A percentile compares a stretch with the other conserved stretches of the same genome.
Conservation (phyloP, 805 yeast species). For the Yamadazyma sp. region DNA sequence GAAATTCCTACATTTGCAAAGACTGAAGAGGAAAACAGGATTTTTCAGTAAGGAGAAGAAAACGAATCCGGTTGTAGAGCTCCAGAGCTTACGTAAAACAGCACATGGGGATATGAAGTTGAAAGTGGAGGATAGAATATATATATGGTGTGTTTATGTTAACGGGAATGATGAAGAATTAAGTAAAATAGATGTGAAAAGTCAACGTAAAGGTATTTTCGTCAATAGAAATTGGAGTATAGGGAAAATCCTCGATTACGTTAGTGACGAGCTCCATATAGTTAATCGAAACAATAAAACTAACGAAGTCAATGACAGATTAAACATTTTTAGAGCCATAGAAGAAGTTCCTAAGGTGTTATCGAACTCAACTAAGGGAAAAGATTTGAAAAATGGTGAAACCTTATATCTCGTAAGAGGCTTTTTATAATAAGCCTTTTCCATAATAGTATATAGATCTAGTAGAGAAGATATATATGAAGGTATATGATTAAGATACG, state of each 20-base stretch:
- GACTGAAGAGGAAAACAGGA: conserved; percentile 7
- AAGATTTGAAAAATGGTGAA: conserved; percentile 46
- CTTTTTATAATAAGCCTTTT: too few relatives aligned
- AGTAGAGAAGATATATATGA: too few relatives aligned
- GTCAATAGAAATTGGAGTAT: conserved; percentile 58
- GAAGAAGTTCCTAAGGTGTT: conserved; percentile 29
- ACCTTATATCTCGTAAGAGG: conserved; percentile 54
- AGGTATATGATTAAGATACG: too few relatives aligned
- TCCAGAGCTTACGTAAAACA: conserved; percentile 33
- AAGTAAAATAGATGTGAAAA: conserved; percentile 23
- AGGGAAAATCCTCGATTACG: conserved; percentile 55
- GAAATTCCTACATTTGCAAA: conserved; percentile 26
- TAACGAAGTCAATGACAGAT: conserved; percentile 35
- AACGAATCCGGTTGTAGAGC: conserved; percentile 16
- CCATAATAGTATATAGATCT: too few relatives aligned
- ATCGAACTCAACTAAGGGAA: conserved; percentile 32
- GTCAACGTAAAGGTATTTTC: conserved; percentile 35
- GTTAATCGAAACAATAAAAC: conserved; percentile 49
- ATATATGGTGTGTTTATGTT: conserved; percentile 46
- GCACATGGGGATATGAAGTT: conserved; percentile 55
- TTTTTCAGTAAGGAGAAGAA: conserved; percentile 3
- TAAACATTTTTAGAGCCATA: conserved; percentile 44
- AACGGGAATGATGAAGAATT: conserved; percentile 22
- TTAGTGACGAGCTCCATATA: conserved; percentile 46
- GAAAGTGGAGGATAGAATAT: conserved; percentile 42